Base-by-base conservation (phyloP, 2,329 filamentous ascomycete genomes). In the Diaporthe ampelina region DNA sequence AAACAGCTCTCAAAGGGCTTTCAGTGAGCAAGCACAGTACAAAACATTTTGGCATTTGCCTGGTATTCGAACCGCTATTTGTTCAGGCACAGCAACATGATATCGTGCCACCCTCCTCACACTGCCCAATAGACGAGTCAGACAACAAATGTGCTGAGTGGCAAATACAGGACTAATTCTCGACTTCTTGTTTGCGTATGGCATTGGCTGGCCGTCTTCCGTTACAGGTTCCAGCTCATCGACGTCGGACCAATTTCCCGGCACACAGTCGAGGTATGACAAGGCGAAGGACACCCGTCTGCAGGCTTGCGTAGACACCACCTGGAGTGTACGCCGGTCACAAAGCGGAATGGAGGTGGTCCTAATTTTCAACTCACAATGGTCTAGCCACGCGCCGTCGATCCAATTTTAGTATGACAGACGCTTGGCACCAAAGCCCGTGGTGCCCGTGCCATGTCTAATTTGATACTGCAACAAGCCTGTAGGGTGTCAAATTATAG, bases 391-490 rank as follows among this genome's bases (percentile, higher is more conserved):
- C 63, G n/a, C 45, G 45, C 21, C 37, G 63, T 37, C 32, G 26
- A 17, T 24, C 29, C 45, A 52, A 67, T 37, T 67, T 37, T 52
- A 40, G 63, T 21, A 10, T 1, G 43, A 26, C 32, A 13, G 19
- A 50, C 43, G 50, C 61, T 67, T 67, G 61, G 61, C 45, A 19
- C 24, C 45, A 50, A 37, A 67, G 45, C 24, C 61, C 29, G 29
- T 32, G 29, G 43, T 67, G 63, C 15, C 43, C 15, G 45, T 48
- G 45, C 61, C 21, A 19, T 68, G 63, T 68, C 63, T 68, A 68
- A 68, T 68, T 68, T 26, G 32, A 54, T 54, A 21, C 17, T 11
- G 29, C 63, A 37, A 40, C 32, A 40, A 40, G 48, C 26, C 48
- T 40, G n/a, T 17, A 35, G 10, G 3, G 8, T 13, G 26, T 65